Conservation (phyloP, 1,284 basidiomycete species). For the Mycena citricolor region DNA sequence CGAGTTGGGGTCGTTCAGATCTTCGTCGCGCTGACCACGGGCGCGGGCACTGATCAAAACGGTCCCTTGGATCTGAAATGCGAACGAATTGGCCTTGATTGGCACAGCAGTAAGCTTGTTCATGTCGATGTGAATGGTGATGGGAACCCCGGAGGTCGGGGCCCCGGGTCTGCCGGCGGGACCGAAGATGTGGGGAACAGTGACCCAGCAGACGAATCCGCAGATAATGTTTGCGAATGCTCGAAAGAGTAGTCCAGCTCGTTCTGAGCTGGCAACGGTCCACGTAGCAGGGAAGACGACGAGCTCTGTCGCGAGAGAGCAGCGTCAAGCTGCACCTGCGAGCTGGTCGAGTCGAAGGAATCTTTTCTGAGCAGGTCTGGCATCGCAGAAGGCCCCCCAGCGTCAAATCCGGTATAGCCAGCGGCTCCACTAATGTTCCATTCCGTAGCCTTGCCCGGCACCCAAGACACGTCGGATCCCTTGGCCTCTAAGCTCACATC, state of each 20-base stretch:
- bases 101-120: conserved; percentile 71
- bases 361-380: no score
- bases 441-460: conserved; percentile 39
- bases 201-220: conserved; percentile 57
- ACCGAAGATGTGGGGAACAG: conserved; percentile 41
- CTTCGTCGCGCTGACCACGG: conserved; percentile 18
- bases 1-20: conserved; percentile 39
- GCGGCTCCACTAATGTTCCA: conserved; percentile 64
- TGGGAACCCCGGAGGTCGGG: conserved; percentile 48
- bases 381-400: conserved; percentile 36
- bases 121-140: conserved; percentile 76
- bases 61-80: conserved; percentile 63
- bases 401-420: conserved; percentile 70
- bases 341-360: conserved; percentile 47
- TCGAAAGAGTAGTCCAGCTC: conserved; percentile 75
- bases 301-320: conserved; percentile 38
- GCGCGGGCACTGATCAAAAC: conserved; percentile 56
- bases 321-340: conserved; percentile 29
- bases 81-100: conserved; percentile 54
- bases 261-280: conserved; percentile 62
- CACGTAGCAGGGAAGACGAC: conserved; percentile 57
- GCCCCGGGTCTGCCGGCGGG: conserved; percentile 24
- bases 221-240: conserved; percentile 49
- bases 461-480: conserved; percentile 67
- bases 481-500: conserved; percentile 69